Conservation (phyloP, 2,329 filamentous ascomycete genomes). For the Nothopassalora personata region DNA sequence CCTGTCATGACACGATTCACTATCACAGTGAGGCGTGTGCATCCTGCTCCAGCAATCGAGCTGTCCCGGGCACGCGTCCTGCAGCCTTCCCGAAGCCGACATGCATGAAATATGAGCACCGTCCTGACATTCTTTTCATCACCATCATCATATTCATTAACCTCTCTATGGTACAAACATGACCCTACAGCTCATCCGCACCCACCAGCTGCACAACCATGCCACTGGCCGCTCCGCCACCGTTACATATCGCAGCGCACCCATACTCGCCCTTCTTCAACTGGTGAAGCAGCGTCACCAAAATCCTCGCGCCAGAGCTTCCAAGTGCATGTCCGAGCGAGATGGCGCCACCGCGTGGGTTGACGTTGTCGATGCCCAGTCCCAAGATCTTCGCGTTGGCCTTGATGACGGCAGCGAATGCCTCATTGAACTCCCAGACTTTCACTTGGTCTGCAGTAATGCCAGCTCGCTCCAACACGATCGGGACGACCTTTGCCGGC, state of each 20-base stretch:
- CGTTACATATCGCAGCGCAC: slow-evolving; percentile 93
- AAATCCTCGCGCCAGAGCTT: slow-evolving; percentile 85
- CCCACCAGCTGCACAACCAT: slow-evolving; percentile 74
- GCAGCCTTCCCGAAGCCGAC: too few relatives aligned
- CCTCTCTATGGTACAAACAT: background rate
- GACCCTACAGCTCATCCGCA: slow-evolving; percentile 43
- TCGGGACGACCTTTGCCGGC: slow-evolving; percentile 83
- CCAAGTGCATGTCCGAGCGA: slow-evolving; percentile 87
- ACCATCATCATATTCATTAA: too few relatives aligned
- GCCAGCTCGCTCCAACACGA: slow-evolving; percentile 81
- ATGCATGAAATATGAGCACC: too few relatives aligned
- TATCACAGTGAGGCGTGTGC: too few relatives aligned
- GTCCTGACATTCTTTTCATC: too few relatives aligned
- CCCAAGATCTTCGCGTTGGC: slow-evolving; percentile 90
- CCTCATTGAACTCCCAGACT: slow-evolving; percentile 98
- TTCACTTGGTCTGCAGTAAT: slow-evolving; percentile 88
- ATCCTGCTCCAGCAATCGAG: too few relatives aligned
- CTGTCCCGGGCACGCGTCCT: too few relatives aligned
- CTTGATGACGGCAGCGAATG: slow-evolving; percentile 91
- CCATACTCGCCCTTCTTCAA: slow-evolving; percentile 89
- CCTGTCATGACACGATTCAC: too few relatives aligned
- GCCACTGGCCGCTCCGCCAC: slow-evolving; percentile 85
- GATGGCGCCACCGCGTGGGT: slow-evolving; percentile 85
- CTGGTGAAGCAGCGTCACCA: slow-evolving; percentile 87
- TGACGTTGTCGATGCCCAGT: slow-evolving; percentile 72